A percentile compares a stretch with the other conserved stretches of the same genome.
Evolutionary conservation across 2,329 filamentous ascomycete species (phyloP).

Genomic region (Arthrinium phaeospermum): DNA sequence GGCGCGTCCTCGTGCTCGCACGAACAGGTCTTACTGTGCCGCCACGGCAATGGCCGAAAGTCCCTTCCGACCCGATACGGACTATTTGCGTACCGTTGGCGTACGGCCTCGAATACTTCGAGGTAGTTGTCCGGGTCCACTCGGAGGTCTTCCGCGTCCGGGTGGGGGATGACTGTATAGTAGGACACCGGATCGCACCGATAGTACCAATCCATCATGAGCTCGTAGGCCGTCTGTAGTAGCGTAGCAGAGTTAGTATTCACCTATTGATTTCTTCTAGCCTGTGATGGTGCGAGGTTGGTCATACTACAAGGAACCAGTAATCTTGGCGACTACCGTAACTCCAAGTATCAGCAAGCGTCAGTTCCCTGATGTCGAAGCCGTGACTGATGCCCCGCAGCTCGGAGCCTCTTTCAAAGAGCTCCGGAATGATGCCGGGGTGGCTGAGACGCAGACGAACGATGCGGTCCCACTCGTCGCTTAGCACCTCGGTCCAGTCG

Average conservation of each 20-base stretch:
- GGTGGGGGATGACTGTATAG: neutral
- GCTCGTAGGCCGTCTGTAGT: neutral
- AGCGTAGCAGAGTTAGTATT: neutral
- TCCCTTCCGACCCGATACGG: neutral
- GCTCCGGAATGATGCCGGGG: no score
- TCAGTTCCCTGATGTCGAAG: neutral
- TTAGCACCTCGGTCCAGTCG: no score
- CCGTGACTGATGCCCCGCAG: no score
- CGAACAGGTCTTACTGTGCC: neutral
- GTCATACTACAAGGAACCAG: no score
- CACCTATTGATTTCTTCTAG: no score
- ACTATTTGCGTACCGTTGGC: no score
- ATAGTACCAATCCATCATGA: neutral
- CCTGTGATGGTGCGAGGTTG: no score
- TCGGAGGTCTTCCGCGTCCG: neutral
- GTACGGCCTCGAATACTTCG: neutral
- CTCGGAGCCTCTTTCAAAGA: no score
- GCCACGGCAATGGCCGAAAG: neutral
- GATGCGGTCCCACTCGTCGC: neutral
- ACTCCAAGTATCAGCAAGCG: neutral
- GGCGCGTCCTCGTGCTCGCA: neutral
- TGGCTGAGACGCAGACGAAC: accelerated
- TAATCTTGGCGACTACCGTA: no score
- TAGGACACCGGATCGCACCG: neutral
- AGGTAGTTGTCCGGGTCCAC: neutral